A percentile compares a stretch with the other conserved stretches of the same genome.
Evolutionary conservation across 106 monocot species (phyloP).

Genomic region (Apostasia ramifera): DNA sequence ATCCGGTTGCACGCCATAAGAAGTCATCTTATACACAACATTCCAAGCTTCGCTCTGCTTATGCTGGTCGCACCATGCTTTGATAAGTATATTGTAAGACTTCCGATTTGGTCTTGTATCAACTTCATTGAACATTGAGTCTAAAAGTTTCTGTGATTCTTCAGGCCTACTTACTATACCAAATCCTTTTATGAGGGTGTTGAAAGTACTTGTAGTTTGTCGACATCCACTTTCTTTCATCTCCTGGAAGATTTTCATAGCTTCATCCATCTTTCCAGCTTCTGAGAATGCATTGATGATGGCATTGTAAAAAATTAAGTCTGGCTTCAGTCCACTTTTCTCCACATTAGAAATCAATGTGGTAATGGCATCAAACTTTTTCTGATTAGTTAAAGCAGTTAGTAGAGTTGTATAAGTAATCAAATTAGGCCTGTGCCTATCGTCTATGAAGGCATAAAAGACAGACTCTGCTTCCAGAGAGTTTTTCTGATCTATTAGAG

Average conservation of each 20-base stretch:
- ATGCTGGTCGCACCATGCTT: conserved; percentile 75
- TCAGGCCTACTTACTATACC: conserved; percentile 66
- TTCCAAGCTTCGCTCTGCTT: conserved; percentile 81
- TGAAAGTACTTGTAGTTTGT: conserved; percentile 73
- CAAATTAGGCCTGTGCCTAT: conserved; percentile 72
- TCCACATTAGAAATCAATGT: conserved; percentile 50
- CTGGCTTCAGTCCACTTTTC: conserved; percentile 55
- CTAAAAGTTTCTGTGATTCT: conserved; percentile 55
- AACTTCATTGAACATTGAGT: conserved; percentile 49
- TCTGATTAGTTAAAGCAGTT: conserved; percentile 59
- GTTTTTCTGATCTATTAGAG: conserved; percentile 48
- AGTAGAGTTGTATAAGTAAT: conserved; percentile 80
- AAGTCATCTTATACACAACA: conserved; percentile 47
- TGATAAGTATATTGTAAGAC: conserved; percentile 84
- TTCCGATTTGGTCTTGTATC: conserved; percentile 48
- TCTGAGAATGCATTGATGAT: conserved; percentile 86
- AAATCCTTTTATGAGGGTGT: conserved; percentile 89
- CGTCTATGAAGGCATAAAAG: conserved; percentile 44
- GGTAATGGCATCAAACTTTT: conserved; percentile 55
- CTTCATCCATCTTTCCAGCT: conserved; percentile 68
- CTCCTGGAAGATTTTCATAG: conserved; percentile 61
- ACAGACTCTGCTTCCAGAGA: conserved; percentile 48
- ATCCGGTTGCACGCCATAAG: conserved; percentile 56
- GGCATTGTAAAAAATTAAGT: conserved; percentile 79
- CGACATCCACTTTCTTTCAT: conserved; percentile 71